These are phyloP conservation scores for Cercospora citrullina DNA, from an alignment of 2,329 filamentous ascomycete genomes.

Conservation along the genomic window DNA sequence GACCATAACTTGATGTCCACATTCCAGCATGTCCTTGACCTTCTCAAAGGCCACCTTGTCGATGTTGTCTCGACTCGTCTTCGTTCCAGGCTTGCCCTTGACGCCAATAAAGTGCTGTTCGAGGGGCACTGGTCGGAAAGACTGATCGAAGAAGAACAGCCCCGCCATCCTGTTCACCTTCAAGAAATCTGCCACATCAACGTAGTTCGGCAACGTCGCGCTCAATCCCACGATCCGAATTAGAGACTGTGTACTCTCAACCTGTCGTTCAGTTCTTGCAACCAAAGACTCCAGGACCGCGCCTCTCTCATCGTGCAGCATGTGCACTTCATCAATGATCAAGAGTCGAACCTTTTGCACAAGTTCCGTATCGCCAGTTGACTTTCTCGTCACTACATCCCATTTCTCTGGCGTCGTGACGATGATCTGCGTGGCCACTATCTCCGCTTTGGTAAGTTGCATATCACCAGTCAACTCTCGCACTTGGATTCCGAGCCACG, in stretches of 20 bases:
- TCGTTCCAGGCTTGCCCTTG: conserved; percentile 82
- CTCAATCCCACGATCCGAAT: conserved; percentile 96
- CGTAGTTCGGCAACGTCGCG: conserved; percentile 92
- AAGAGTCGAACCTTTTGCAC: conserved; percentile 95
- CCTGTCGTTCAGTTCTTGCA: conserved; percentile 89
- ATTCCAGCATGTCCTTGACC: conserved; percentile 85
- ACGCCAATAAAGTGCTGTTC: conserved; percentile 98
- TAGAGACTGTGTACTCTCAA: conserved; percentile 95
- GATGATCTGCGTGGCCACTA: conserved; percentile 94
- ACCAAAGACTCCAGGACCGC: conserved; percentile 95
- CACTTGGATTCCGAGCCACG: conserved; percentile 89
- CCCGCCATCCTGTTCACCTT: conserved; percentile 92
- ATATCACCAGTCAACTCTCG: conserved; percentile 97
- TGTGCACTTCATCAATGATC: conserved; percentile 98
- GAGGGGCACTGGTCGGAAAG: conserved; percentile 91
- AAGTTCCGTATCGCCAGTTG: conserved; percentile 93
- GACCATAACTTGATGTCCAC: conserved; percentile 97
- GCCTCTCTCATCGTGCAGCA: conserved; percentile 97
- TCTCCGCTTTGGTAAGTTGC: conserved; percentile 96
- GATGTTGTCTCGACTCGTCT: conserved; percentile 81
- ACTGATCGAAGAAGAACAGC: conserved; percentile 94
- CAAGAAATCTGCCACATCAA: conserved; percentile 95
- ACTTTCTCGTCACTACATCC: conserved; percentile 97
- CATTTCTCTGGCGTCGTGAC: conserved; percentile 99
- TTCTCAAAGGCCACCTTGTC: conserved; percentile 90